These are phyloP conservation scores for Cladosporium sp. DNA, from an alignment of 2,329 filamentous ascomycete genomes.

Conservation along the genomic window DNA sequence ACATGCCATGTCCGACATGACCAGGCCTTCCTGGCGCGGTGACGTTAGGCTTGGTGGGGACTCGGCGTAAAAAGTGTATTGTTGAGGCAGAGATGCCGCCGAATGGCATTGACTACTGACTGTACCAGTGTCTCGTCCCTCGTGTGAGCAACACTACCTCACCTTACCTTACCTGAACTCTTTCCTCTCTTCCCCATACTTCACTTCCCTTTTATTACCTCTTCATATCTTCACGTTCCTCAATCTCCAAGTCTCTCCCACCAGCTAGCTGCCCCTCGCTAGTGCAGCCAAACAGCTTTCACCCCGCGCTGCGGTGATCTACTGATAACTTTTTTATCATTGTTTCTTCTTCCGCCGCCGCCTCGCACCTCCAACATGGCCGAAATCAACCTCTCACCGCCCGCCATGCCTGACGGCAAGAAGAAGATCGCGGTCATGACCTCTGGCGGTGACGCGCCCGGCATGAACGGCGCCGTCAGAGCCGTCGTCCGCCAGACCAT, in stretches of 20 bases:
- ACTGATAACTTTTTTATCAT: background rate
- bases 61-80: conserved; percentile 10
- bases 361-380: conserved; percentile 23
- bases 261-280: background rate
- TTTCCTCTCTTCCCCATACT: background rate
- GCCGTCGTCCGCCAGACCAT: conserved; percentile 91
- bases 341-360: background rate
- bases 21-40: background rate
- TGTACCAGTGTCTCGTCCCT: no score
- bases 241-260: no score
- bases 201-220: background rate
- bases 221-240: background rate
- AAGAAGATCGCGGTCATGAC: conserved; percentile 85
- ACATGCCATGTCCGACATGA: background rate
- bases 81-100: conserved; percentile 7
- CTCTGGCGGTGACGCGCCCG: conserved; percentile 87
- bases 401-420: conserved; percentile 33
- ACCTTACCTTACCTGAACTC: background rate
- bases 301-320: conserved; percentile 1
- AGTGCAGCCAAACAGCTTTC: background rate
- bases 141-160: background rate
- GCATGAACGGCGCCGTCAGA: conserved; percentile 89
- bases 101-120: background rate
- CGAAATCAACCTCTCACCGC: conserved; percentile 27
- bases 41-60: conserved; percentile 7